Evolutionary conservation across 176 grass and related monocot species (phyloP), one percentile per base, ranked within the genome.

Genomic region (Tillandsia leiboldiana): DNA sequence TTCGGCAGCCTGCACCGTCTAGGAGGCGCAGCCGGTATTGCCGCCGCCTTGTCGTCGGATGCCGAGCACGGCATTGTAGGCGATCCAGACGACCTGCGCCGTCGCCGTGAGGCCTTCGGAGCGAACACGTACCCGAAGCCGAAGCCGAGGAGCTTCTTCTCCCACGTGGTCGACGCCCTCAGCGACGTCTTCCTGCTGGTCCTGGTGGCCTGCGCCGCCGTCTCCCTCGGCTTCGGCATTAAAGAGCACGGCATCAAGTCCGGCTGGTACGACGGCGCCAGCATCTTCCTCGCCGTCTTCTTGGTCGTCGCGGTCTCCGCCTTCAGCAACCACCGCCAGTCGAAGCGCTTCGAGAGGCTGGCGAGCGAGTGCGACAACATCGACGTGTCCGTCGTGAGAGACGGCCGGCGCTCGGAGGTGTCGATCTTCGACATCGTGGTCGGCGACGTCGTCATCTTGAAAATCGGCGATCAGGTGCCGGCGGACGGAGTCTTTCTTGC

Each of bases 201-300:
- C 8, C 87, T 96, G 13, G 47, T 82, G 11, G 84, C 57, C 24
- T 87, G 87, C 17, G 87, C 87, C 0, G 87, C 48, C 11, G 69
- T 96, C 14, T 96, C 84, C 12, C 84, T 96, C 0, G 91, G 64
- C 50, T 90, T 90, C 67, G 84, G 84, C 47, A 85, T 87, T 51
- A 87, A 90, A 69, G 87, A 90, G 79, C 81, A 96, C 52, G 81
- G 87, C 1, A 67, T 85, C 14, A 83, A 63, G 28, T 72, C 87
- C n/a, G 91, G 91, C 1, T 90, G 87, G 87, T 90, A 95, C 12
- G 91, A 95, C 18, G 84, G 87, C 14, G 84, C 84, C 1, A 87
- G 86, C 63, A 96, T 96, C 63, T 90, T 96, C 56, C 75, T 96
- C 12, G 87, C 87, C 0, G 87, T 90, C 9, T 87, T 96, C 77